Evolutionary conservation across 768 basidiomycete species (phyloP).

Genomic region (Hericium coralloides): DNA sequence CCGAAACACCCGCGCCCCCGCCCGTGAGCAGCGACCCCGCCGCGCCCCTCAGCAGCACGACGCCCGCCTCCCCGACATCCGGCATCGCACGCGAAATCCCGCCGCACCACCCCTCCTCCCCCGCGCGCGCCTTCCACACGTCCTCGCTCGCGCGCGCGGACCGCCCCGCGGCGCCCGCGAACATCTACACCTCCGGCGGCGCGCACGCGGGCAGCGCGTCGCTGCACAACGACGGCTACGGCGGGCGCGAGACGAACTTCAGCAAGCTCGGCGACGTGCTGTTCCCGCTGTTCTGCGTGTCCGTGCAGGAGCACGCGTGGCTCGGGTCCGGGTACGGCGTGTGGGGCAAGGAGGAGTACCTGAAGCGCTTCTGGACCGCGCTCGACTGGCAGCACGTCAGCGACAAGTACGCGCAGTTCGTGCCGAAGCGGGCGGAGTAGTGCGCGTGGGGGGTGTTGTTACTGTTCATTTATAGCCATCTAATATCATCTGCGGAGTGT

Average conservation of each 20-base stretch:
- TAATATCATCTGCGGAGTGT: constrained; percentile 15
- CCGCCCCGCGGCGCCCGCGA: not conserved
- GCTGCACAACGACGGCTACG: not conserved
- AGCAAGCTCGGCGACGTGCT: constrained; percentile 41
- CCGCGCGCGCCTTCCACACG: constrained; percentile 5
- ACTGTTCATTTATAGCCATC: not conserved
- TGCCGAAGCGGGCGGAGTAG: not conserved
- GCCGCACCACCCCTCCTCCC: not conserved
- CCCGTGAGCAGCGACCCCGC: not conserved
- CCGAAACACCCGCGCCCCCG: not conserved
- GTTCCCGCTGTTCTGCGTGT: constrained; percentile 70
- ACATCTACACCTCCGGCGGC: constrained; percentile 14
- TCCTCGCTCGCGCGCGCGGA: not conserved
- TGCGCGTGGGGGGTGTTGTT: not conserved
- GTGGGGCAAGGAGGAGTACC: constrained; percentile 85
- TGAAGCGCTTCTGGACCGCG: constrained; percentile 76
- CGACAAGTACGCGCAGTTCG: constrained; percentile 15
- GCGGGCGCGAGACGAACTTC: constrained; percentile 2
- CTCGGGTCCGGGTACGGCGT: constrained; percentile 77
- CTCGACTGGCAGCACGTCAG: constrained; percentile 67
- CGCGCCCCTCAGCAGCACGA: constrained; percentile 1
- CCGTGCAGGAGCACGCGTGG: constrained; percentile 83
- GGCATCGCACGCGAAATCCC: not conserved
- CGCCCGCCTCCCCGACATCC: not conserved
- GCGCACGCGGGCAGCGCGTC: constrained; percentile 7